Evolutionary conservation across 192 early-diverging fungal genomes (phyloP).

Genomic region (Phlyctochytrium planicorne): DNA sequence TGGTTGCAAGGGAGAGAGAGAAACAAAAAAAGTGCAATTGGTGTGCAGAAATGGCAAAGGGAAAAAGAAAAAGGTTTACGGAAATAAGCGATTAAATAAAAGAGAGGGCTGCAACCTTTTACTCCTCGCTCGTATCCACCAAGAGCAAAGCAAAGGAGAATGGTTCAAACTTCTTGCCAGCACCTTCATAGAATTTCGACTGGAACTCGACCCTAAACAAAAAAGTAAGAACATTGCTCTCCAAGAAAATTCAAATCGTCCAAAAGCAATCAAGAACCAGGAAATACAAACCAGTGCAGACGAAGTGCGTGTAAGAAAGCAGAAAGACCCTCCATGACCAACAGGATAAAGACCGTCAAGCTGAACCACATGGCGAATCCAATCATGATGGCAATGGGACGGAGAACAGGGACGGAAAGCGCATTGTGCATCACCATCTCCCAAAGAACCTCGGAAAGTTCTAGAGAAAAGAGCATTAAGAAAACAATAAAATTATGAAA

Average conservation of each 20-base stretch:
- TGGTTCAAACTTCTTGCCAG: slow-evolving; percentile 88
- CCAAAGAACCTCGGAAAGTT: slow-evolving; percentile 97
- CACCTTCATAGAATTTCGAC: slow-evolving; percentile 93
- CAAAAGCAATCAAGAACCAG: slow-evolving; percentile 7
- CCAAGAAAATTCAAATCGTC: not conserved
- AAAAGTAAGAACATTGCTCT: slow-evolving; percentile 9
- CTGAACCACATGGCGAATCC: slow-evolving; percentile 89
- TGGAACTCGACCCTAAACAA: slow-evolving; percentile 89
- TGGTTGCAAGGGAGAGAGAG: no score
- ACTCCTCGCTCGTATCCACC: slow-evolving; percentile 11
- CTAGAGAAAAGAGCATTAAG: no score
- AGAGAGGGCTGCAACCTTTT: no score
- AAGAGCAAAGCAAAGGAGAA: slow-evolving; percentile 70
- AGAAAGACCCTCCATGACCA: slow-evolving; percentile 85
- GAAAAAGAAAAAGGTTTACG: not conserved
- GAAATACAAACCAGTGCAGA: slow-evolving; percentile 73
- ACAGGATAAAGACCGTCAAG: slow-evolving; percentile 74
- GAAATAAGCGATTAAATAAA: not conserved
- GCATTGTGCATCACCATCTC: slow-evolving; percentile 78
- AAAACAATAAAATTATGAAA: slow-evolving; percentile 3
- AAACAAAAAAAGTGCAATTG: no score
- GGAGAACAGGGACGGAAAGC: slow-evolving; percentile 37
- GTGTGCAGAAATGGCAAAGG: no score
- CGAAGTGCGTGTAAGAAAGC: slow-evolving; percentile 89
- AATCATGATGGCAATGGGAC: slow-evolving; percentile 70